phyloP scores from a whole-genome alignment of 768 basidiomycete species.

The Psilocybe azurescens region DNA sequence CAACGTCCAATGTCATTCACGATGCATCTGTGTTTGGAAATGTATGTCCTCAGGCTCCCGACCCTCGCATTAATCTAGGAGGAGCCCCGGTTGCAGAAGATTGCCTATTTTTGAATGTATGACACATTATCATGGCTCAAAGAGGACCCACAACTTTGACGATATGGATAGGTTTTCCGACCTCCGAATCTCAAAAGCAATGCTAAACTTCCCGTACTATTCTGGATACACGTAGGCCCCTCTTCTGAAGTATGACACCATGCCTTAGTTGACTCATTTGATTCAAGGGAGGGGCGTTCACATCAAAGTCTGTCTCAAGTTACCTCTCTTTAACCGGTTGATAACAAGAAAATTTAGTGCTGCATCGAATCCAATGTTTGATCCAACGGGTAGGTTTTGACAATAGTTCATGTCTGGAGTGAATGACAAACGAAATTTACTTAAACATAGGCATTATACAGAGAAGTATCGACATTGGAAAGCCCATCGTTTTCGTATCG shows the following conservation, averaged over 20 bases:
- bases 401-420: neutral
- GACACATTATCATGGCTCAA: slow-evolving; percentile 5
- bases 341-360: slow-evolving; percentile 28
- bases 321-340: neutral
- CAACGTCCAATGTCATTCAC: slow-evolving; percentile 32
- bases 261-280: no score
- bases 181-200: slow-evolving; percentile 30
- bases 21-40: slow-evolving; percentile 56
- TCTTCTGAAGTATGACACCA: neutral
- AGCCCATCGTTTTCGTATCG: slow-evolving; percentile 62
- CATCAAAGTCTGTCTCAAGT: slow-evolving; percentile 37
- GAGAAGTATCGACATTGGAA: slow-evolving; percentile 48
- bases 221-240: slow-evolving; percentile 40
- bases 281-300: slow-evolving; percentile 56
- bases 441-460: slow-evolving; percentile 48
- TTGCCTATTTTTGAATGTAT: slow-evolving; percentile 60
- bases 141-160: neutral
- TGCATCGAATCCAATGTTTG: slow-evolving; percentile 43
- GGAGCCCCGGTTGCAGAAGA: slow-evolving; percentile 51
- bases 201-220: slow-evolving; percentile 41
- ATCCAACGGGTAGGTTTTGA: slow-evolving; percentile 51
- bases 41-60: slow-evolving; percentile 58
- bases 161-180: slow-evolving; percentile 36
- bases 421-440: no score
- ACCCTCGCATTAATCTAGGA: slow-evolving; percentile 1